A percentile compares a stretch with the other conserved stretches of the same genome.
Evolutionary conservation across 2,329 filamentous ascomycete genomes (phyloP).

Genomic region (Ciborinia camelliae): DNA sequence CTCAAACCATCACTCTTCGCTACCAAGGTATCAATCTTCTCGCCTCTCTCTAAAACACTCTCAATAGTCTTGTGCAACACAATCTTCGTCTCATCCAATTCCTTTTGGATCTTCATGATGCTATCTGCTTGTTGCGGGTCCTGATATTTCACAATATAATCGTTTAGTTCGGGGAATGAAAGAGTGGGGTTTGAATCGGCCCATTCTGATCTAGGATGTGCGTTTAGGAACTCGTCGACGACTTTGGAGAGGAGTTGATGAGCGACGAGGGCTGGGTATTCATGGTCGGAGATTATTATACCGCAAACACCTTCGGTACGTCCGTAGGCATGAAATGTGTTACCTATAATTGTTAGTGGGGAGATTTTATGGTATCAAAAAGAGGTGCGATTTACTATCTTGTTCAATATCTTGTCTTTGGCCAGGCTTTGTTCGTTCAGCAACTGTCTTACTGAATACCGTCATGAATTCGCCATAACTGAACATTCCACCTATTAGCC

Average conservation of each 20-base stretch:
- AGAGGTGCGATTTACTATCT: conserved; percentile 51
- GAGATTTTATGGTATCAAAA: background rate
- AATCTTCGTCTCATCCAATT: conserved; percentile 96
- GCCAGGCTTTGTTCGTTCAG: conserved; percentile 77
- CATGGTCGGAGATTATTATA: conserved; percentile 73
- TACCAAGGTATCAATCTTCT: conserved; percentile 94
- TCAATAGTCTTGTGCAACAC: conserved; percentile 96
- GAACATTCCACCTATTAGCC: conserved; percentile 9
- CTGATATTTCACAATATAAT: conserved; percentile 63
- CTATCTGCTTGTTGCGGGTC: conserved; percentile 86
- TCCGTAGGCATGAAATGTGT: conserved; percentile 75
- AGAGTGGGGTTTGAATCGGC: conserved; percentile 52
- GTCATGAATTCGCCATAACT: conserved; percentile 68
- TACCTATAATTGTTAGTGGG: conserved; percentile 44
- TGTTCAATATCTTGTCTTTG: conserved; percentile 84
- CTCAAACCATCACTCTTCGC: conserved; percentile 90
- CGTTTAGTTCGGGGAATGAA: conserved; percentile 70
- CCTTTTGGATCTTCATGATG: conserved; percentile 93
- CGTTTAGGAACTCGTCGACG: conserved; percentile 78
- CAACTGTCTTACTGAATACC: conserved; percentile 81
- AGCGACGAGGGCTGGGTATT: conserved; percentile 74
- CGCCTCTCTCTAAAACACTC: conserved; percentile 79
- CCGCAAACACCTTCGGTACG: conserved; percentile 71
- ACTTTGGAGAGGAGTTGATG: conserved; percentile 85
- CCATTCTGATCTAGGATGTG: conserved; percentile 70